Conservation (phyloP, 1,284 basidiomycete species). For the Cutaneotrichosporon sp. region DNA sequence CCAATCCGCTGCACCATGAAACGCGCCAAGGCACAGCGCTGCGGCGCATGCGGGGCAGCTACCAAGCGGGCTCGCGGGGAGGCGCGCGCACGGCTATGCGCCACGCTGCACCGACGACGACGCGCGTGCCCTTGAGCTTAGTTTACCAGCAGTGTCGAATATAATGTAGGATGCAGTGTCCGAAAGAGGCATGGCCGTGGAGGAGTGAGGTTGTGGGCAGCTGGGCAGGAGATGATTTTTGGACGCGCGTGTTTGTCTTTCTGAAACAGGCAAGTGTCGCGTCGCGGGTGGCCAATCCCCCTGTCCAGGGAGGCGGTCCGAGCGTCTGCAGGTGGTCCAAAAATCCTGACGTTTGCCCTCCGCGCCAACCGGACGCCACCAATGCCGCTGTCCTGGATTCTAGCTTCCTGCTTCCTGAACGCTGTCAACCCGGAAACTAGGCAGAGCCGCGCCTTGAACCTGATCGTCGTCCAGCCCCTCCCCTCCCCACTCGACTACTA, state of each 20-base stretch:
- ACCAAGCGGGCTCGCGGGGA: background rate
- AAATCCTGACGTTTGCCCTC: no score
- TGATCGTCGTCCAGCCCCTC: background rate
- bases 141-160: background rate
- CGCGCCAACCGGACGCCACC: background rate
- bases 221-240: background rate
- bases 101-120: background rate
- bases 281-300: background rate
- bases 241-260: background rate
- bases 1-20: background rate
- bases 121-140: background rate
- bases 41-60: background rate
- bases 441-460: background rate
- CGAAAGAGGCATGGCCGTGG: background rate
- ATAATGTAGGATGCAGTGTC: background rate
- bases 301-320: no score
- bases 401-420: background rate
- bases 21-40: background rate
- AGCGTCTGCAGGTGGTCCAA: no score
- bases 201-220: background rate
- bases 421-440: background rate
- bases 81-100: background rate
- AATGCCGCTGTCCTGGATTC: background rate
- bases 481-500: no score
- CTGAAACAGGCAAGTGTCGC: constrained; percentile 3